Conservation (phyloP, 169 alveolate species). For the Cyclospora cayetanensis region DNA sequence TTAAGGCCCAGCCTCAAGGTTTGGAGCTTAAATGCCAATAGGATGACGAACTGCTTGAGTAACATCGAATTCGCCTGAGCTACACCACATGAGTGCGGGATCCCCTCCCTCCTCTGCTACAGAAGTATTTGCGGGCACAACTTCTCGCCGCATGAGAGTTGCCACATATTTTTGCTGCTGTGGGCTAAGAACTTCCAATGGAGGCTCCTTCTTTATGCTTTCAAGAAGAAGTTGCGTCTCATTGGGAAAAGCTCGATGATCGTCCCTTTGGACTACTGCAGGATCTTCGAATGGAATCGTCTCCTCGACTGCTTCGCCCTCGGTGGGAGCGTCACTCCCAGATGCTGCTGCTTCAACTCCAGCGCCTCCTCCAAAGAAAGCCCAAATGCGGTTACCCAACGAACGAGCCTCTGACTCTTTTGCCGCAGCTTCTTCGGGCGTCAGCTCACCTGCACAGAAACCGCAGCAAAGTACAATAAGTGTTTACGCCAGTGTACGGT, state of each 20-base stretch:
- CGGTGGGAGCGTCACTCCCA: neutral
- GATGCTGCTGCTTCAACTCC: slow-evolving; percentile 16
- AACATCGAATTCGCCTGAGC: slow-evolving; percentile 68
- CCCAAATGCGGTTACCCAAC: slow-evolving; percentile 56
- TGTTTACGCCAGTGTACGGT: too few relatives aligned
- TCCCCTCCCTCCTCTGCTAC: slow-evolving; percentile 66
- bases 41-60: slow-evolving; percentile 64
- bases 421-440: slow-evolving; percentile 68
- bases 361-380: slow-evolving; percentile 55
- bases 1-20: too few relatives aligned
- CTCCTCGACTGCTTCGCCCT: slow-evolving; percentile 48
- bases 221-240: slow-evolving; percentile 65
- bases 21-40: neutral
- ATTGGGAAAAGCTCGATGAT: slow-evolving; percentile 67
- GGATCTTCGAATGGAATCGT: slow-evolving; percentile 66
- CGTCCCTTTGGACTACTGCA: slow-evolving; percentile 71
- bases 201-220: slow-evolving; percentile 8
- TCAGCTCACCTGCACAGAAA: slow-evolving; percentile 65
- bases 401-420: slow-evolving; percentile 52
- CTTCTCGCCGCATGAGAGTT: slow-evolving; percentile 68
- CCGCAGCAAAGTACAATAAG: neutral
- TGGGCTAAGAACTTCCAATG: slow-evolving; percentile 42
- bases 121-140: neutral
- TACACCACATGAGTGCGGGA: slow-evolving; percentile 61
- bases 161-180: slow-evolving; percentile 65